Evolutionary conservation across 2,329 filamentous ascomycete species (phyloP).

Genomic region (Phialemonium atrogriseum): DNA sequence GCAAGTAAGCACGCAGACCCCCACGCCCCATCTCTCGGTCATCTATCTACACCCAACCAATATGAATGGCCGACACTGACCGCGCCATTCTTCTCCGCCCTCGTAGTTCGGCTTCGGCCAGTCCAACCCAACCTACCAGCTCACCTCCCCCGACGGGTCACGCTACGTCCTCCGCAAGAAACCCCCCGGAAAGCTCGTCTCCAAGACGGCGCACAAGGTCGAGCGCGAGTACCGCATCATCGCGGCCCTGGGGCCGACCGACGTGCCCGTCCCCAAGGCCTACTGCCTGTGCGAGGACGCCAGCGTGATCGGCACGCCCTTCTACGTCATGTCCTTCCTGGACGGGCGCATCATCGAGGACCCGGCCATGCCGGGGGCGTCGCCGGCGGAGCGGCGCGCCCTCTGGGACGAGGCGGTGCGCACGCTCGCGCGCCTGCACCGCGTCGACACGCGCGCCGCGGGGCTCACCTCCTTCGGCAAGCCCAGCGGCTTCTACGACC

Average conservation of each 20-base stretch:
- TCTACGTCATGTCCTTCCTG: conserved; percentile 96
- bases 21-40: conserved; percentile 1
- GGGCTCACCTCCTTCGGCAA: conserved; percentile 69
- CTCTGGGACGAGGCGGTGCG: conserved; percentile 83
- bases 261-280: conserved; percentile 78
- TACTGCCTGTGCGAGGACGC: conserved; percentile 82
- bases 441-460: conserved; percentile 57
- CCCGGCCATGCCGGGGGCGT: conserved; percentile 67
- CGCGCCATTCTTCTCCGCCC: neutral
- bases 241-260: conserved; percentile 61
- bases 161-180: conserved; percentile 95
- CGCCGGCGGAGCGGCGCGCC: conserved; percentile 57
- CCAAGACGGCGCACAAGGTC: conserved; percentile 90
- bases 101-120: conserved; percentile 89
- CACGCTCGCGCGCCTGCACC: conserved; percentile 80
- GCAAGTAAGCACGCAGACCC: conserved; percentile 52
- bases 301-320: conserved; percentile 74
- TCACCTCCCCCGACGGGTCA: conserved; percentile 61
- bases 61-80: no score
- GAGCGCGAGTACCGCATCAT: conserved; percentile 93
- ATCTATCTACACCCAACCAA: conserved; percentile 4
- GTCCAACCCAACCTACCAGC: conserved; percentile 93
- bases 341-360: conserved; percentile 92
- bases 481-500: conserved; percentile 68
- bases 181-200: conserved; percentile 87